Evolutionary conservation across 371 early-diverging fungal species (phyloP), one percentile per base, ranked within the genome.

Genomic region (Saksenaea oblongispora): DNA sequence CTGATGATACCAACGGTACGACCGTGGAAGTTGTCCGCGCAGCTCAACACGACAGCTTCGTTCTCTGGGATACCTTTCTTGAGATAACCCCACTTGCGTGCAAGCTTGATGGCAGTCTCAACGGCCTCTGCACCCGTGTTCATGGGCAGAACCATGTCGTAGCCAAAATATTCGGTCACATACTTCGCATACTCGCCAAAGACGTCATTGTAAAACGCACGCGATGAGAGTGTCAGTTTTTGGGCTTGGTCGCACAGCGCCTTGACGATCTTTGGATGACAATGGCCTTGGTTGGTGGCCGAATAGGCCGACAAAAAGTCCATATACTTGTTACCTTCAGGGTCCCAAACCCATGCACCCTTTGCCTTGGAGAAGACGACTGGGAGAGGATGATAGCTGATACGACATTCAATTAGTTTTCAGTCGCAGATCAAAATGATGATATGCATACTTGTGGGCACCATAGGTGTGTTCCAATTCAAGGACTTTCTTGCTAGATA

Each of bases 81-180:
- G 61, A 84, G 65, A 80, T 97, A 97, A 17, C 93, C 99, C 98
- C 98, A 98, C 77, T 93, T 92, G 71, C 99, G 90, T 44, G 98
- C 92, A n/a, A 98, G 87, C 84, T 98, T 98, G 75, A 98, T 89
- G 17, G 95, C 99, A 7, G 99, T 97, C 75, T 98, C 99, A 24
- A 98, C 98, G 10, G 96, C 98, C 73, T 98, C 99, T 61, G 97
- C 97, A 64, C 99, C 99, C 10, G 98, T 97, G 87, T 98, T 98
- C 90, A 96, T 94, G 54, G 98, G 98, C 59, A 98, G 84, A 37
- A 98, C 95, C 97, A 95, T 97, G 59, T 97, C 97, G 67, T 92
- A 96, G 1, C 95, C 95, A 84, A 98, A 98, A 77, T 88, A 95
- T 70, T 92, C 89, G 22, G 96, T 91, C 58, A 98, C 79, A 69